A percentile compares a stretch with the other conserved stretches of the same genome.
These are phyloP conservation scores for Chloroidium sp. DNA, from an alignment of 163 green algal genomes.

Conservation along the genomic window DNA sequence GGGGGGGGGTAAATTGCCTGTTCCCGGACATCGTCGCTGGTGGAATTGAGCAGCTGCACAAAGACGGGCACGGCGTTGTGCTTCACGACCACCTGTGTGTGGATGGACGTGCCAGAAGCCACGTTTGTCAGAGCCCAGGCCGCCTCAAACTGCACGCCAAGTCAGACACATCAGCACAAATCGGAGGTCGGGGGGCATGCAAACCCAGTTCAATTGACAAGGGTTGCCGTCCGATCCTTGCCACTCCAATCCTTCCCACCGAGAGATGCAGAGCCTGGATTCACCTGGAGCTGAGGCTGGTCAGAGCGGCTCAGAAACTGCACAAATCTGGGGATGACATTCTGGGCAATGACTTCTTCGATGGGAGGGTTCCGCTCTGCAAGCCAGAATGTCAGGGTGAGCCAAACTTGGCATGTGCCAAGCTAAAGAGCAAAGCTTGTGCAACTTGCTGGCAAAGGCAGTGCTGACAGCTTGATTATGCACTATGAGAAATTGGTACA, in stretches of 20 bases:
- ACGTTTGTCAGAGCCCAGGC: conserved; percentile 99
- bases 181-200: background rate
- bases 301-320: conserved; percentile 89
- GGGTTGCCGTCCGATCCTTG: too few relatives aligned
- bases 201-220: too few relatives aligned
- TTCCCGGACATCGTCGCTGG: conserved; percentile 93
- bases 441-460: too few relatives aligned
- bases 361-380: conserved; percentile 89
- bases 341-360: conserved; percentile 93
- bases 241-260: too few relatives aligned
- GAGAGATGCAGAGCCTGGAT: too few relatives aligned
- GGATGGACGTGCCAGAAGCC: conserved; percentile 89
- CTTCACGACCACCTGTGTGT: conserved; percentile 96
- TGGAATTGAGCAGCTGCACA: conserved; percentile 85
- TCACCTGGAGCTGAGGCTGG: conserved; percentile 78
- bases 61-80: conserved; percentile 95
- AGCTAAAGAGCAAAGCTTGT: background rate
- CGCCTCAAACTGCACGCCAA: conserved; percentile 75
- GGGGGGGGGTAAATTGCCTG: conserved; percentile 46
- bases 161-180: background rate
- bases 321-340: conserved; percentile 92
- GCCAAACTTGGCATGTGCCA: background rate
- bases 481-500: background rate
- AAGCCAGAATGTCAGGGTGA: background rate
- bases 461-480: background rate